Base-by-base conservation (phyloP, 306 rosid species). In the Cucurbita ficifolia region DNA sequence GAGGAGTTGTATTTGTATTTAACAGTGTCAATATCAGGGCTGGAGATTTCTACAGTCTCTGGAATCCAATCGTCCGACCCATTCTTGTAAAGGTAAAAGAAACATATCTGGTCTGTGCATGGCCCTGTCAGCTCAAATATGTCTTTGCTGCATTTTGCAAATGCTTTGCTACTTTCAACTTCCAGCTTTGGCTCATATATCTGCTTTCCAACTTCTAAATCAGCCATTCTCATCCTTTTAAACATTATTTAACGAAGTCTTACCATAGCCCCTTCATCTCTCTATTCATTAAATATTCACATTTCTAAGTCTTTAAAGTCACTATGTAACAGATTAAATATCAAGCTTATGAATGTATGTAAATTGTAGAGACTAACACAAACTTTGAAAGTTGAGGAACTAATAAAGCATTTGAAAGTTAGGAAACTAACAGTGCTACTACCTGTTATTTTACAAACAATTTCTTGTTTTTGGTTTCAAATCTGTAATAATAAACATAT, bases 31-130 rank as follows among this genome's bases (percentile, higher is more conserved):
- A 50, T 39, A 19, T 72, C 50, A 18, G 64, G 42, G 76, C 76
- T 40, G 19, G 64, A 72, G 35, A 72, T 53, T 55, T 72, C 51
- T 19, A 72, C 65, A 53, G 45, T 72, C 10, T 54, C 62, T 35
- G 76, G 64, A 1, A 72, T 72, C 76, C 76, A 72, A 54, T 55
- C 13, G 29, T 72, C 76, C 10, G 59, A 51, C 4, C 76, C 76
- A 7, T 54, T 55, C 2, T 19, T 35, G 39, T 36, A 55, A 40
- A 72, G 64, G 39, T 72, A 72, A 10, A 54, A 53, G 22, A 29
- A 72, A 55, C 50, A 51, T 39, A 72, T 72, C 7, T 72, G 63
- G 61, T 72, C 76, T 5, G 19, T 12, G 59, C 76, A 72, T 51
- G 63, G 63, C 2, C 76, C 76, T 12, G 2, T 8, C 58, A 72